Conservation (phyloP, 2,329 filamentous ascomycete species). For the Thelonectria olida region DNA sequence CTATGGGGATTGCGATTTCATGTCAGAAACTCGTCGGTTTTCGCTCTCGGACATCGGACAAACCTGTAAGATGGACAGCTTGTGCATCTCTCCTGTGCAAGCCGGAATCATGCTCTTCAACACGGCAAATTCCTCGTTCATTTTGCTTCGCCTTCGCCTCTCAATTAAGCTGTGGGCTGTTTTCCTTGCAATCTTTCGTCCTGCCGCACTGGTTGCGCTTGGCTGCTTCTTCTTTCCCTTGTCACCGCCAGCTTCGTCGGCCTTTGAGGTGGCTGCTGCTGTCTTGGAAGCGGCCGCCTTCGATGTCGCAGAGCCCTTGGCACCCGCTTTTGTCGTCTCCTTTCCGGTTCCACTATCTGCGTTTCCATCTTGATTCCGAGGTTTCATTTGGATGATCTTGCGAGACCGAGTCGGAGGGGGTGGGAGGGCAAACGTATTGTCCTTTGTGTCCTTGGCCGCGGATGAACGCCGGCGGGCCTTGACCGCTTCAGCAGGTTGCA, state of each 20-base stretch:
- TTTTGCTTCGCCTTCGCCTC: slow-evolving; percentile 87
- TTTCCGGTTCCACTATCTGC: slow-evolving; percentile 34
- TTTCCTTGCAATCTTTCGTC: slow-evolving; percentile 94
- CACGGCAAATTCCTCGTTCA: slow-evolving; percentile 97
- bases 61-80: slow-evolving; percentile 93
- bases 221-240: slow-evolving; percentile 79
- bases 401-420: slow-evolving; percentile 91
- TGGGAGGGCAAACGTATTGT: slow-evolving; percentile 80
- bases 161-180: slow-evolving; percentile 97
- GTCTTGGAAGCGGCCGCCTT: slow-evolving; percentile 33
- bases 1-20: slow-evolving; percentile 53
- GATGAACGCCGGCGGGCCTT: slow-evolving; percentile 64
- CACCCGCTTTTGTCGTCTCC: slow-evolving; percentile 32
- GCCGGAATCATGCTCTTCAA: slow-evolving; percentile 96
- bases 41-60: slow-evolving; percentile 35
- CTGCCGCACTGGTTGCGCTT: slow-evolving; percentile 80
- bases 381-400: slow-evolving; percentile 99
- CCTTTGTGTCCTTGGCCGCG: slow-evolving; percentile 55
- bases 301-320: slow-evolving; percentile 31
- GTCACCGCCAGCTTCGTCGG: slow-evolving; percentile 32
- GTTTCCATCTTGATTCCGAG: slow-evolving; percentile 55
- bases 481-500: slow-evolving; percentile 61
- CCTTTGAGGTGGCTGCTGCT: slow-evolving; percentile 27
- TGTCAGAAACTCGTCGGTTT: slow-evolving; percentile 14
- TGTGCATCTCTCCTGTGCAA: slow-evolving; percentile 98